phyloP scores from a whole-genome alignment of 2,329 filamentous ascomycete species.

The Bisporella sp. region DNA sequence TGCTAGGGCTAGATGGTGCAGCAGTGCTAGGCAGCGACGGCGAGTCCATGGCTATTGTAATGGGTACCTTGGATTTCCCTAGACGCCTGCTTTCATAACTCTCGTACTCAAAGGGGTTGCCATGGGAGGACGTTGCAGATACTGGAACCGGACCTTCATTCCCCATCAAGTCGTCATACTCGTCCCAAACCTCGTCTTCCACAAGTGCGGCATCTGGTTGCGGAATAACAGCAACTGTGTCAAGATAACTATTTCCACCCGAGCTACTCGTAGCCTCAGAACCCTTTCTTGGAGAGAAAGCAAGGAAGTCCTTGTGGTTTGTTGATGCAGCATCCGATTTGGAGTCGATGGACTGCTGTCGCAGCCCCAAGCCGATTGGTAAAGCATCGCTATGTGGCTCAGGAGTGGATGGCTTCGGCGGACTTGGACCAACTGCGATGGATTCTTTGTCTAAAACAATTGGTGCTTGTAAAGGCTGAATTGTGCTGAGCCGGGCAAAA shows the following conservation, averaged over 20 bases:
- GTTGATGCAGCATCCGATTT: conserved; percentile 12
- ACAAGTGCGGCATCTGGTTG: conserved; percentile 58
- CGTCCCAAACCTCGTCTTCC: conserved; percentile 91
- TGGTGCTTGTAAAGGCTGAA: conserved; percentile 27
- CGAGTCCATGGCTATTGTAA: conserved; percentile 19
- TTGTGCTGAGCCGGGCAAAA: conserved; percentile 53
- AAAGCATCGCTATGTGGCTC: conserved; percentile 7
- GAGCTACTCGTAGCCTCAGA: conserved; percentile 63
- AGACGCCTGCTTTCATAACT: conserved; percentile 31
- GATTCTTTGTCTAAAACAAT: conserved; percentile 31
- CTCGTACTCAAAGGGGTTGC: conserved; percentile 49
- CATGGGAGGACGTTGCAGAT: conserved; percentile 50
- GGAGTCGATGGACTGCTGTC: conserved; percentile 17
- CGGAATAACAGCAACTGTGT: conserved; percentile 61
- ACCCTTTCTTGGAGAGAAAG: conserved; percentile 65
- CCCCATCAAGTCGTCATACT: conserved; percentile 85
- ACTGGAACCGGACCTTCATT: conserved; percentile 40
- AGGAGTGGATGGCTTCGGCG: conserved; percentile 18
- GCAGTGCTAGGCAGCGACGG: neutral
- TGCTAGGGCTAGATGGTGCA: conserved; percentile 5
- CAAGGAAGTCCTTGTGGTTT: conserved; percentile 55
- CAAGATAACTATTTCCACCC: conserved; percentile 47
- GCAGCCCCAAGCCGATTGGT: neutral
- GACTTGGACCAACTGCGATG: conserved; percentile 41
- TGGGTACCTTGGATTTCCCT: conserved; percentile 15